Evolutionary conservation across 306 rosid species (phyloP).

Genomic region (Rosa rugosa): DNA sequence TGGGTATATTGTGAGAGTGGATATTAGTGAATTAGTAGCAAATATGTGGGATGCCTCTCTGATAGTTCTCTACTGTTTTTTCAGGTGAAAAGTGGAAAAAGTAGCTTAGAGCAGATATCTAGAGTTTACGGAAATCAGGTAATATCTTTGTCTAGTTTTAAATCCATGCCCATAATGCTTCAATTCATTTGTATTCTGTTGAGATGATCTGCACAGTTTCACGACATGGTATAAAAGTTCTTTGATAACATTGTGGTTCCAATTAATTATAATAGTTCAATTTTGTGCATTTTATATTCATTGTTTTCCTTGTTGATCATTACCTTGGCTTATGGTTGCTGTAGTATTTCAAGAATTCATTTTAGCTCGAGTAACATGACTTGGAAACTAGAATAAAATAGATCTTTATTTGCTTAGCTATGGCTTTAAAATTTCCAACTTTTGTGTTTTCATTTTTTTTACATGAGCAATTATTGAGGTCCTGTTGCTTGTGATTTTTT

Average conservation of each 20-base stretch:
- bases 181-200: too few relatives aligned
- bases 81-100: too few relatives aligned
- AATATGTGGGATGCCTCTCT: too few relatives aligned
- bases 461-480: too few relatives aligned
- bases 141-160: constrained; percentile 14
- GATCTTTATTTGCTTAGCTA: neutral
- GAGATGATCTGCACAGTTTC: too few relatives aligned
- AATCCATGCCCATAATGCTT: neutral
- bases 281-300: neutral
- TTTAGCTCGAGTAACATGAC: neutral
- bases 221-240: too few relatives aligned
- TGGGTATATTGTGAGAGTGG: too few relatives aligned
- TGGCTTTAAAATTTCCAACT: too few relatives aligned
- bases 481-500: neutral
- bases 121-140: constrained; percentile 98
- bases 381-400: neutral
- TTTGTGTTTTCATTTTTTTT: neutral
- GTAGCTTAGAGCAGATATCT: constrained; percentile 62
- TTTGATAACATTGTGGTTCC: neutral
- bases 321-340: neutral
- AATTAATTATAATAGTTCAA: neutral
- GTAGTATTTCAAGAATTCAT: neutral
- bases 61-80: too few relatives aligned
- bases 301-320: neutral
- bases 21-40: too few relatives aligned